Base-by-base conservation (phyloP, 2,329 filamentous ascomycete genomes). In the Fusarium sp. region DNA sequence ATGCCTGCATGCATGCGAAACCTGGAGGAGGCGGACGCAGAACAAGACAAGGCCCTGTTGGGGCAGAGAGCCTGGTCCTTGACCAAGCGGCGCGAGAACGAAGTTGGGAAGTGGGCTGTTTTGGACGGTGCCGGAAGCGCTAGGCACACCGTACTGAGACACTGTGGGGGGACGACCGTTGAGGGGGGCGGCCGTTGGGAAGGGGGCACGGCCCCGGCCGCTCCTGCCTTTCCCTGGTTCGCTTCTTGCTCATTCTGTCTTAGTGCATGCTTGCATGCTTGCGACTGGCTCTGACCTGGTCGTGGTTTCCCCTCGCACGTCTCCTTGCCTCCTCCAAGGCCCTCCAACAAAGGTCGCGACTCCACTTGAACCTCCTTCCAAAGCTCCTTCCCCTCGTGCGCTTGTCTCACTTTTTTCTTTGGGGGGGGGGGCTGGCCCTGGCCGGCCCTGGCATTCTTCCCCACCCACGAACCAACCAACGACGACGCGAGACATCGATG, bases 181-280 rank as follows among this genome's bases (percentile, higher is more conserved):
- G 75, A 78, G 76, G 67, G 63, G 75, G 74, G 74, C 76, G 76
- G 75, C 75, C 75, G 76, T 78, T 78, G 75, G 60, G 74, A 77
- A 76, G 76, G 76, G 70, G 74, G 76, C 75, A 77, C 76, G 76
- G 76, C 73, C 76, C 76, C 75, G 66, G 72, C 76, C 74, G 76
- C 67, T 71, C 71, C 74, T 77, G 71, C 71, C 57, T 72, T 77
- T 77, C 69, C 67, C 72, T 73, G 72, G 72, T 66, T 75, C 62
- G 72, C 72, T 69, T 73, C 60, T 75, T 63, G 68, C 45, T 67
- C 62, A 50, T 64, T 74, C 43, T 48, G 61, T 74, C 72, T 56
- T 75, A 75, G 72, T 73, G 72, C 52, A 67, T 70, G 65, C 54
- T 16, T 29, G 29, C 31, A 41, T 70, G 62, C 61, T 52, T 56